Evolutionary conservation across 2,329 filamentous ascomycete species (phyloP).

Genomic region (Colletotrichum acutatum): DNA sequence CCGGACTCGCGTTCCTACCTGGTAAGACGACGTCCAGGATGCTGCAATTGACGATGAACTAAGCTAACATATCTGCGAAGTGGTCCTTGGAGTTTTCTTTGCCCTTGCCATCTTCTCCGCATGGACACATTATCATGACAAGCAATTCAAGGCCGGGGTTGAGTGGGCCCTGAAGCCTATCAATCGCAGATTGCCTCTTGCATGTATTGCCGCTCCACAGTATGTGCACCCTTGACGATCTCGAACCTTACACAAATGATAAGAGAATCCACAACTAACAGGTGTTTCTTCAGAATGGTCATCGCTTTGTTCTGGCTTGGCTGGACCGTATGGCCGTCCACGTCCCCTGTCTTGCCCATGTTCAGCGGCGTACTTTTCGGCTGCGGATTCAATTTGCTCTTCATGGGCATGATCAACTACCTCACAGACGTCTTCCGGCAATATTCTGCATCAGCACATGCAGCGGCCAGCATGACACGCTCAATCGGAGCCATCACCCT

Average conservation of each 20-base stretch:
- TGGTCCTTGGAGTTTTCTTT: constrained; percentile 36
- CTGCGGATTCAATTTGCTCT: constrained; percentile 45
- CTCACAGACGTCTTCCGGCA: constrained; percentile 47
- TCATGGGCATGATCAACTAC: constrained; percentile 50
- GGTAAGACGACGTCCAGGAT: constrained; percentile 48
- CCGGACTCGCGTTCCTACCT: constrained; percentile 59
- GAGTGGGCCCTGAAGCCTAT: constrained; percentile 46
- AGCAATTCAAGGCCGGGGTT: constrained; percentile 39
- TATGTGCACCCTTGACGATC: constrained; percentile 46
- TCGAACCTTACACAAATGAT: background rate
- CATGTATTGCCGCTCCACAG: constrained; percentile 71
- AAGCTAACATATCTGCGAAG: constrained; percentile 28
- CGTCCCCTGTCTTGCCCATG: constrained; percentile 49
- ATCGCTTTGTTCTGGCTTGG: constrained; percentile 69
- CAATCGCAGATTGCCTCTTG: constrained; percentile 51
- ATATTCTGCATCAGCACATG: constrained; percentile 48
- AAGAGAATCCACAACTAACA: background rate
- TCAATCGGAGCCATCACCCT: constrained; percentile 47
- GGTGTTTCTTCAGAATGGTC: constrained; percentile 54
- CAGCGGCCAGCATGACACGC: constrained; percentile 46
- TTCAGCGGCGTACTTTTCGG: constrained; percentile 57
- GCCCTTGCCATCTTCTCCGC: constrained; percentile 34
- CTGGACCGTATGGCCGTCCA: constrained; percentile 61
- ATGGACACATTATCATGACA: constrained; percentile 44
- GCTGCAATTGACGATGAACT: constrained; percentile 41